Conservation (phyloP, 805 yeast genomes). For the Starmerella stellata region DNA sequence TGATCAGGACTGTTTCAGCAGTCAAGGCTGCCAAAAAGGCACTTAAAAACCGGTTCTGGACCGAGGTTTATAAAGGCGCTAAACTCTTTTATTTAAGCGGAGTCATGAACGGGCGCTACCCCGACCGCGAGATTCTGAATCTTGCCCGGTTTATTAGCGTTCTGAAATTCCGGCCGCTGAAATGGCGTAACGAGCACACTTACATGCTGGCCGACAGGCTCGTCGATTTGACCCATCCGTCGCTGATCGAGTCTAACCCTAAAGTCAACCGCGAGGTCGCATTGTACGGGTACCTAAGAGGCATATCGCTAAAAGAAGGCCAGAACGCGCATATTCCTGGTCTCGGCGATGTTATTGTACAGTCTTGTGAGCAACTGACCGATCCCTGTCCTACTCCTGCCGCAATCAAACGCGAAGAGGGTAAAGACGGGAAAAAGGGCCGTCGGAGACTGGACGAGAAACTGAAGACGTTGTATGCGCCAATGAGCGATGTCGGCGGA, state of each 20-base stretch:
- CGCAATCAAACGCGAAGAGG: conserved; percentile 63
- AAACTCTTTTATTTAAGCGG: conserved; percentile 87
- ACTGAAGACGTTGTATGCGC: conserved; percentile 88
- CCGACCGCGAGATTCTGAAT: conserved; percentile 87
- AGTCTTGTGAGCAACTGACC: conserved; percentile 70
- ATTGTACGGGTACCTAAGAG: conserved; percentile 84
- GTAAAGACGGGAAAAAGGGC: conserved; percentile 37
- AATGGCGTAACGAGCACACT: conserved; percentile 98
- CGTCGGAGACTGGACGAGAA: conserved; percentile 85
- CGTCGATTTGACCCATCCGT: conserved; percentile 88
- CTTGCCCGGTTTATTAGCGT: conserved; percentile 83
- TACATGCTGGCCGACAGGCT: conserved; percentile 79
- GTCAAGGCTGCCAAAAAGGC: conserved; percentile 80
- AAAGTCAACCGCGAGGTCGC: conserved; percentile 82
- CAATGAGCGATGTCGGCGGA: conserved; percentile 99
- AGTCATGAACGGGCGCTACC: conserved; percentile 91
- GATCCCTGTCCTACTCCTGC: conserved; percentile 99
- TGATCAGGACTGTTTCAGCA: conserved; percentile 77
- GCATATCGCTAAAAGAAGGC: conserved; percentile 61
- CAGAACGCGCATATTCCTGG: conserved; percentile 89
- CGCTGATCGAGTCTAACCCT: conserved; percentile 53
- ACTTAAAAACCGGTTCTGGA: conserved; percentile 90
- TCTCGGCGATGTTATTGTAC: conserved; percentile 69
- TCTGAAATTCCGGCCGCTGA: conserved; percentile 96
- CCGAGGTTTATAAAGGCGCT: conserved; percentile 97